Percentiles rank a stretch among this genome's conserved stretches.
These are phyloP conservation scores for Hyaloscypha hepaticicola DNA, from an alignment of 495 filamentous ascomycete genomes.

Conservation along the genomic window DNA sequence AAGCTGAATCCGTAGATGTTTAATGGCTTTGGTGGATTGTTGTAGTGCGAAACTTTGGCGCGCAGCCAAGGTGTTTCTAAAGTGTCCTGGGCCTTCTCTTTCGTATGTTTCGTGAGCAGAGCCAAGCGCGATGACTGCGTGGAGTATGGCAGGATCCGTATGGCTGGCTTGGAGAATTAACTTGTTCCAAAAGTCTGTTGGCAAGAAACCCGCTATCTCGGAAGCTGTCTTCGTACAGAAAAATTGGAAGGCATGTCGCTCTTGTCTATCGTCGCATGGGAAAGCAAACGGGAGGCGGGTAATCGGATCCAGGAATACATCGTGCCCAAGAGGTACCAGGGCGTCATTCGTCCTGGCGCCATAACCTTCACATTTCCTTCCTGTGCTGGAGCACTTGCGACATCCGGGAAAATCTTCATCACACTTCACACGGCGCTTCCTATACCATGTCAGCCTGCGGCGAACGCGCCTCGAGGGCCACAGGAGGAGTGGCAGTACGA, in stretches of 20 bases:
- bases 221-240: background rate
- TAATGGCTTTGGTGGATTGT: background rate
- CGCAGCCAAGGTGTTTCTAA: background rate
- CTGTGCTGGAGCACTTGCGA: background rate
- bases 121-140: constrained; percentile 9
- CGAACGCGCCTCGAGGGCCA: background rate
- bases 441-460: background rate
- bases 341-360: background rate
- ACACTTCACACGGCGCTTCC: constrained; percentile 3
- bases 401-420: background rate
- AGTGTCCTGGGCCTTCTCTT: background rate
- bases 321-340: background rate
- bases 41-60: background rate
- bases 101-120: background rate
- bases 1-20: background rate
- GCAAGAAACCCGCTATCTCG: background rate
- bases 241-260: background rate
- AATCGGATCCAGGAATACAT: background rate
- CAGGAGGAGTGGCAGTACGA: background rate
- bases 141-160: background rate
- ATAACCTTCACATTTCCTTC: background rate
- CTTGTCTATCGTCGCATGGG: background rate
- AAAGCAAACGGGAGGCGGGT: background rate
- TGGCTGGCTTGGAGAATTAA: background rate
- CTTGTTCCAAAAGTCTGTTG: constrained; percentile 4